Evolutionary conservation across 225 moss, liverwort and hornwort species (phyloP).

Genomic region (Bryum argenteum): DNA sequence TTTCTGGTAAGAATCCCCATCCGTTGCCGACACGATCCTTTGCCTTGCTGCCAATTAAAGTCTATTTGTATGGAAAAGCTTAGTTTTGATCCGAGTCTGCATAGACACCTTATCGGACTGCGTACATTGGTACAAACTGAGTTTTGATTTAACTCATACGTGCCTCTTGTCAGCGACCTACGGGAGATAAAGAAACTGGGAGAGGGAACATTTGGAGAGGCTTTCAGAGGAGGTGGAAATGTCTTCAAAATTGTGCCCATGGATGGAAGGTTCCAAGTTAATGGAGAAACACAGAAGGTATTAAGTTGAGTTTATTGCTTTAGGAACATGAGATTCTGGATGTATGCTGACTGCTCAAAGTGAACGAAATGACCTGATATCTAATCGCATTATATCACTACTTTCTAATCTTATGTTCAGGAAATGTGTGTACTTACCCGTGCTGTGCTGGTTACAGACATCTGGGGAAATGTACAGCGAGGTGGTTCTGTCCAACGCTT

Average conservation of each 20-base stretch:
- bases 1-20: constrained; percentile 61
- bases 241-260: constrained; percentile 98
- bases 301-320: constrained; percentile 14
- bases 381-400: constrained; percentile 12
- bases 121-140: background rate
- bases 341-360: background rate
- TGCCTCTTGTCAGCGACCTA: constrained; percentile 61
- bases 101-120: background rate
- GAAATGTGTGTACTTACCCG: constrained; percentile 15
- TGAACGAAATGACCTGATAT: background rate
- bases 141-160: constrained; percentile 22
- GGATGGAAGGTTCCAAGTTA: constrained; percentile 91
- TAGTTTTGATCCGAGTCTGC: background rate
- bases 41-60: constrained; percentile 1
- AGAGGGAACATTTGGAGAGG: constrained; percentile 97
- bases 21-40: background rate
- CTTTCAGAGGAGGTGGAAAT: constrained; percentile 82
- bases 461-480: constrained; percentile 92
- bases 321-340: constrained; percentile 17
- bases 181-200: constrained; percentile 76
- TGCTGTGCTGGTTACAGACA: constrained; percentile 62
- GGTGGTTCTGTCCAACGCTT: constrained; percentile 80
- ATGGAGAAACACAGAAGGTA: constrained; percentile 95
- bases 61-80: constrained; percentile 3
- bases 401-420: constrained; percentile 6